Evolutionary conservation across 225 moss, liverwort and hornwort genomes (phyloP).

Genomic region (Pseudisothecium myosuroides): DNA sequence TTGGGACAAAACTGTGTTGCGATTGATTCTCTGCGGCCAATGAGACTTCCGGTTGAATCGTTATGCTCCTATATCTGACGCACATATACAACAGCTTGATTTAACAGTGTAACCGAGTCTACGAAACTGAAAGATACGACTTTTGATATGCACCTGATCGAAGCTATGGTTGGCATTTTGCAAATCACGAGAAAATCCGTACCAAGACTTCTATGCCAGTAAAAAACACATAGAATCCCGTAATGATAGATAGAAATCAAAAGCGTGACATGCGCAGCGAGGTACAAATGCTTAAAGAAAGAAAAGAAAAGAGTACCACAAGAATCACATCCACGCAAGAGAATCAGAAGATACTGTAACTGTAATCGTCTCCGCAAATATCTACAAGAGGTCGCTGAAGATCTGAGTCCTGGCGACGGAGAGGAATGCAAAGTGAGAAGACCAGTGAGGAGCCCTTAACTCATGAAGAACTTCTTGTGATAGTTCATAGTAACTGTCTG

Average conservation of each 20-base stretch:
- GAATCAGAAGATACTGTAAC: background rate
- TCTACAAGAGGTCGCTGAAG: background rate
- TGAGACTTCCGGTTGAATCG: background rate
- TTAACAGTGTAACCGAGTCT: background rate
- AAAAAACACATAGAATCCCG: background rate
- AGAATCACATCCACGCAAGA: background rate
- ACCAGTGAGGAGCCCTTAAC: background rate
- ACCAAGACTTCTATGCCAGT: background rate
- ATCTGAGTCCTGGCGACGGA: background rate
- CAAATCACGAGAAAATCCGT: background rate
- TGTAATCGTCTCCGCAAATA: background rate
- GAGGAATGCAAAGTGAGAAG: background rate
- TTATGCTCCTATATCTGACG: background rate
- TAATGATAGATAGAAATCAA: background rate
- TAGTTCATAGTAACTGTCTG: constrained; percentile 16
- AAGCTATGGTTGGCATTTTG: background rate
- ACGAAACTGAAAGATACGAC: background rate
- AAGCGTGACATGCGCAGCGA: background rate
- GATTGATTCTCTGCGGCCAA: background rate
- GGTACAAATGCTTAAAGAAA: background rate
- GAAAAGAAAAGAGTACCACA: background rate
- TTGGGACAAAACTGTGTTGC: background rate
- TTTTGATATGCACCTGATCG: background rate
- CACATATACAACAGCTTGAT: background rate
- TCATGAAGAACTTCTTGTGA: background rate